Conservation (phyloP, 176 grass and related monocot species). For the Cenchrus americanus region DNA sequence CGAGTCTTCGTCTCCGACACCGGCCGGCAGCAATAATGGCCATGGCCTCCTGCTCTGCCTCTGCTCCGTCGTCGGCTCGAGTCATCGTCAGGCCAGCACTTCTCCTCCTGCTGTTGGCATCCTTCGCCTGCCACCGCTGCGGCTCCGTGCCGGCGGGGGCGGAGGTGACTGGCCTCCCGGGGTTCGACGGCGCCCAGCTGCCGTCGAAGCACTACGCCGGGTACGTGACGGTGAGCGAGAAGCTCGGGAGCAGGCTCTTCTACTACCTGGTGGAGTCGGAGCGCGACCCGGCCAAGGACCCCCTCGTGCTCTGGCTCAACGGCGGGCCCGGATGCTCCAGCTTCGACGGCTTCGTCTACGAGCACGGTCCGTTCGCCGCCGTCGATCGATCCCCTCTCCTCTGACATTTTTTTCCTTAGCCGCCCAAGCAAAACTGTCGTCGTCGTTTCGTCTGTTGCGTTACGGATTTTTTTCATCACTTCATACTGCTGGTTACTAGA, state of each 20-base stretch:
- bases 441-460: too few species aligned
- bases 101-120: neutral
- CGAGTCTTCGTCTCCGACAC: neutral
- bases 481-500: too few species aligned
- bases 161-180: constrained; percentile 42
- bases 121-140: neutral
- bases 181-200: constrained; percentile 37
- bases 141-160: constrained; percentile 30
- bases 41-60: neutral
- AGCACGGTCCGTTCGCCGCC: constrained; percentile 44
- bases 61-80: neutral
- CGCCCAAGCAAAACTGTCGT: too few species aligned
- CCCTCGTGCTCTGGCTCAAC: constrained; percentile 67
- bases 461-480: too few species aligned
- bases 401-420: too few species aligned
- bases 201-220: constrained; percentile 66
- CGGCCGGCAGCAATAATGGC: constrained; percentile 3
- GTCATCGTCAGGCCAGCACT: neutral
- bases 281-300: constrained; percentile 44
- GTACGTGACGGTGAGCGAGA: constrained; percentile 57
- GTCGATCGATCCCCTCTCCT: neutral
- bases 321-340: constrained; percentile 63
- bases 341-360: constrained; percentile 70
- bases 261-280: constrained; percentile 68
- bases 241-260: constrained; percentile 38